Evolutionary conservation across 2,329 filamentous ascomycete species (phyloP).

Genomic region (Malbranchea cinnamomea): DNA sequence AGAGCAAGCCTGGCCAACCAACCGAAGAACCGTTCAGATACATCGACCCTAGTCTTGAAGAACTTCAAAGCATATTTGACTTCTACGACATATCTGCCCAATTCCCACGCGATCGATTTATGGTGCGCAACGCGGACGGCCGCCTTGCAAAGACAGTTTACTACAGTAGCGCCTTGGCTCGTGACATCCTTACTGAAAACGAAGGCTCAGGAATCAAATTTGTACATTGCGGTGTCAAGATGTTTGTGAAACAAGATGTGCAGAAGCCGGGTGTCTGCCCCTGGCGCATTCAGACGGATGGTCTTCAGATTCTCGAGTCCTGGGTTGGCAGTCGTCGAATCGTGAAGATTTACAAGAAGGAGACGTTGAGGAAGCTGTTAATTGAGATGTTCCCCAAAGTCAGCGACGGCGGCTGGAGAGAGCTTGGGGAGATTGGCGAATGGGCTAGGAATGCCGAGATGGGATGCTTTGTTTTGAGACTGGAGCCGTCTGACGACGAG

Average conservation of each 20-base stretch:
- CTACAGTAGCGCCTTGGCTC: constrained; percentile 74
- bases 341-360: constrained; percentile 58
- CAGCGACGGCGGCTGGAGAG: constrained; percentile 54
- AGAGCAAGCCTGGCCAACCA: constrained; percentile 31
- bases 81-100: constrained; percentile 76
- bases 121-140: constrained; percentile 86
- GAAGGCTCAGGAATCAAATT: constrained; percentile 88
- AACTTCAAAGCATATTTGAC: constrained; percentile 59
- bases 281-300: constrained; percentile 93
- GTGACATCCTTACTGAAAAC: constrained; percentile 73
- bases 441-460: constrained; percentile 63
- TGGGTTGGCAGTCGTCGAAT: constrained; percentile 72
- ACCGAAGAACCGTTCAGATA: constrained; percentile 94
- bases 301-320: constrained; percentile 76
- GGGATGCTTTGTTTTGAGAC: constrained; percentile 80
- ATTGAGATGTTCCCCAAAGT: constrained; percentile 96
- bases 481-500: constrained; percentile 55
- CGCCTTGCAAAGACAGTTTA: constrained; percentile 90
- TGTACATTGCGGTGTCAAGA: constrained; percentile 91
- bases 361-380: constrained; percentile 67
- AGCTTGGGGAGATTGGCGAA: constrained; percentile 77
- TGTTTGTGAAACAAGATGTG: constrained; percentile 96
- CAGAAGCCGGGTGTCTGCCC: constrained; percentile 74
- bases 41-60: constrained; percentile 55
- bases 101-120: constrained; percentile 82